phyloP scores from a whole-genome alignment of 345 rosid genomes.

The Eutrema yunnanense region DNA sequence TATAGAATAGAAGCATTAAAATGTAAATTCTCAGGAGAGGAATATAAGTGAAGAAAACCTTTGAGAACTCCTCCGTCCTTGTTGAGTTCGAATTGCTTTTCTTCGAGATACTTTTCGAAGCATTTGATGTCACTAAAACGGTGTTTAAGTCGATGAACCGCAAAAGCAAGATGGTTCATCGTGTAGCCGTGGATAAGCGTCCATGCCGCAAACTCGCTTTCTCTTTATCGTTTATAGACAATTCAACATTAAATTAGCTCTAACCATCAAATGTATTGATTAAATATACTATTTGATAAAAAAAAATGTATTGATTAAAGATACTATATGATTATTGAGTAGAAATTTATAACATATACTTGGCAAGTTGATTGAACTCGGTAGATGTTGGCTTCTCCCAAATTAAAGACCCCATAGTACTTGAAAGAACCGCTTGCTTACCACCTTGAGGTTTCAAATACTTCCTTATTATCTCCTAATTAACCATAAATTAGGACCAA shows the following conservation, averaged over 20 bases:
- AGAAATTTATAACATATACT: conserved; percentile 31
- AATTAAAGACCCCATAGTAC: conserved; percentile 68
- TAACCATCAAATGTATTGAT: neutral
- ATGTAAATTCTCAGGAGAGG: neutral
- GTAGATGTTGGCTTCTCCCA: conserved; percentile 72
- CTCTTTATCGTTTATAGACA: conserved; percentile 37
- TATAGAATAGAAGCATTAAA: neutral
- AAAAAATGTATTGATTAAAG: neutral
- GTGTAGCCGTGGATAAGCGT: conserved; percentile 85
- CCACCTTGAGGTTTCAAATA: conserved; percentile 51
- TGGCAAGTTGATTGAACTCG: conserved; percentile 73
- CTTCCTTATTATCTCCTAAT: conserved; percentile 66
- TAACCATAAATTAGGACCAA: neutral
- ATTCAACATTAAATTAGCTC: neutral
- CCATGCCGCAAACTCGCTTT: conserved; percentile 96
- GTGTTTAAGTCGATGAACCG: conserved; percentile 65
- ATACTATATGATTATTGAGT: neutral
- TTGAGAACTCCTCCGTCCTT: conserved; percentile 79
- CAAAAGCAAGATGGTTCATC: conserved; percentile 81
- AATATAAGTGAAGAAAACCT: conserved; percentile 38
- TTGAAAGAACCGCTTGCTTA: conserved; percentile 67
- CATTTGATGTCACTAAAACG: conserved; percentile 48
- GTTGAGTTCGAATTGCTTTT: conserved; percentile 67
- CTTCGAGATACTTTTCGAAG: conserved; percentile 51
- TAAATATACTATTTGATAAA: neutral